Evolutionary conservation across 2,329 filamentous ascomycete genomes (phyloP).

Genomic region (Colletotrichum noveboracense): DNA sequence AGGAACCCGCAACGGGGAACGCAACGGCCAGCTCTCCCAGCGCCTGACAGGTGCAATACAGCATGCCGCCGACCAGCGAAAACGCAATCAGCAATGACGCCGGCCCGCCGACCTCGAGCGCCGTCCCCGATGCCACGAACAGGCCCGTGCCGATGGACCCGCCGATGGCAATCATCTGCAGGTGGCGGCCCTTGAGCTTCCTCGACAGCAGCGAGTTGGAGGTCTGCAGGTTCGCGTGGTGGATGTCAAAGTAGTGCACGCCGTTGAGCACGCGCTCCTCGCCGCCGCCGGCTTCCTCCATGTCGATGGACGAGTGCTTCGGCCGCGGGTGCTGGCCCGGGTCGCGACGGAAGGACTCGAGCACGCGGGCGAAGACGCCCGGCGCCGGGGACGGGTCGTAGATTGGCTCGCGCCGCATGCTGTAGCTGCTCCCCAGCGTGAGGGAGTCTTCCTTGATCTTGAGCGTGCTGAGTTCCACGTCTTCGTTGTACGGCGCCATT

Average conservation of each 20-base stretch:
- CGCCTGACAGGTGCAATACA: conserved; percentile 91
- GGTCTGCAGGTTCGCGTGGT: conserved; percentile 71
- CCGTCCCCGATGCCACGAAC: conserved; percentile 82
- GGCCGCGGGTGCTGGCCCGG: conserved; percentile 55
- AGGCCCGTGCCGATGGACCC: conserved; percentile 90
- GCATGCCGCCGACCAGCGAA: conserved; percentile 79
- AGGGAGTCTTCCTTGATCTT: conserved; percentile 64
- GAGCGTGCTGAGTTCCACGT: conserved; percentile 63
- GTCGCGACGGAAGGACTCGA: conserved; percentile 70
- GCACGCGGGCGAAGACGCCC: conserved; percentile 45
- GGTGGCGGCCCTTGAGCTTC: conserved; percentile 80
- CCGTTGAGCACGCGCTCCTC: conserved; percentile 36
- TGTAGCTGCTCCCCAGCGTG: conserved; percentile 53
- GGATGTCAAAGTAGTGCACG: conserved; percentile 60
- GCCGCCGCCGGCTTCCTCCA: conserved; percentile 27
- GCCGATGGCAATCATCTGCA: conserved; percentile 98
- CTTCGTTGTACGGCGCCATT: conserved; percentile 42
- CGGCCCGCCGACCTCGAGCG: conserved; percentile 75
- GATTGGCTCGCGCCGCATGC: conserved; percentile 56
- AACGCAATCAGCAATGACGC: conserved; percentile 82
- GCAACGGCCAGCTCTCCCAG: conserved; percentile 90
- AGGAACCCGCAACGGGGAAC: conserved; percentile 91
- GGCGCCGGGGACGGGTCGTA: conserved; percentile 43
- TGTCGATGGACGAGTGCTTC: conserved; percentile 40
- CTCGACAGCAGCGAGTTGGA: conserved; percentile 77